These are phyloP conservation scores for Eustoma russellianum DNA, from an alignment of 257 asterid genomes.

Conservation along the genomic window DNA sequence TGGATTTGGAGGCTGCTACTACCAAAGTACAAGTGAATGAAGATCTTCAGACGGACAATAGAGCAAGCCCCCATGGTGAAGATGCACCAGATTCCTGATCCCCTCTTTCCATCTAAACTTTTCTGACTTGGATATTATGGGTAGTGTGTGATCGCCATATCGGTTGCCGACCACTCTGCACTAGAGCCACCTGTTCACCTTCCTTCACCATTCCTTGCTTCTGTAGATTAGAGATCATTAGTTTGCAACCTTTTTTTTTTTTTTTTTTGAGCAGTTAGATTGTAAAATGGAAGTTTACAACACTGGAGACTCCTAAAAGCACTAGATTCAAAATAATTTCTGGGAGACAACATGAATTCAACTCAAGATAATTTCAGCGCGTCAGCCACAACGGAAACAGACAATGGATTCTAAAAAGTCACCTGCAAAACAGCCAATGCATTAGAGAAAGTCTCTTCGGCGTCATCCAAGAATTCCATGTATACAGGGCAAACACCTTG, in stretches of 20 bases:
- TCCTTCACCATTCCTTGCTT: conserved; percentile 90
- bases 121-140: conserved; percentile 87
- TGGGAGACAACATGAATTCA: neutral
- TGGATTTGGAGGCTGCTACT: neutral
- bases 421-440: conserved; percentile 71
- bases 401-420: conserved; percentile 6
- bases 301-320: too few species aligned
- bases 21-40: neutral
- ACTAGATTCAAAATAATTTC: neutral
- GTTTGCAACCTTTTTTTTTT: too few species aligned
- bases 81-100: neutral
- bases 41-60: neutral
- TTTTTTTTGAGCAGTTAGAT: too few species aligned
- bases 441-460: conserved; percentile 67
- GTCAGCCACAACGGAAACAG: neutral
- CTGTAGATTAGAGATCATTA: conserved; percentile 13
- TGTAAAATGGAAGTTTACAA: too few species aligned
- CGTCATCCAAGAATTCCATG: conserved; percentile 77
- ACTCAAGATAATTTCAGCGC: neutral
- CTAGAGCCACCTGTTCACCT: conserved; percentile 92
- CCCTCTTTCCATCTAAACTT: conserved; percentile 33
- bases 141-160: conserved; percentile 78
- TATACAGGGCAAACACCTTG: conserved; percentile 91
- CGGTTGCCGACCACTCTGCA: conserved; percentile 86
- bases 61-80: neutral